Percentiles rank a stretch among this genome's conserved stretches.
These are phyloP conservation scores for Prunus dulcis DNA, from an alignment of 306 rosid genomes.

Conservation along the genomic window DNA sequence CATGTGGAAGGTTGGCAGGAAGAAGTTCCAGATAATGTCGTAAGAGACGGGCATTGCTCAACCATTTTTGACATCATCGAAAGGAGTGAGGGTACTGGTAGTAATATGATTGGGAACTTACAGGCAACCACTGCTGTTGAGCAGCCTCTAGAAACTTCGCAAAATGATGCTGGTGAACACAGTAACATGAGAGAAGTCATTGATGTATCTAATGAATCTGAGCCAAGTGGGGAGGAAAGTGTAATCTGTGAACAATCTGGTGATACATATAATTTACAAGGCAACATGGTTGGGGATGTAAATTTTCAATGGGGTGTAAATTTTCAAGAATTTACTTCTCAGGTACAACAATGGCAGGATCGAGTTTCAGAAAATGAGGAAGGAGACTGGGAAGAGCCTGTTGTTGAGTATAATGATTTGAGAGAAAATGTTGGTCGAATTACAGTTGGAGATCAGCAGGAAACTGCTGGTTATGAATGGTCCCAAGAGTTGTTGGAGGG, in stretches of 20 bases:
- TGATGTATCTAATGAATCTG: constrained; percentile 36
- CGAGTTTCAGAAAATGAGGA: constrained; percentile 44
- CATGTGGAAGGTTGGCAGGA: constrained; percentile 37
- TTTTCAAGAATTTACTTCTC: constrained; percentile 42
- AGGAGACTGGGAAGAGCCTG: constrained; percentile 45
- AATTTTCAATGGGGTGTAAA: constrained; percentile 31
- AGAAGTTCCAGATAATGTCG: constrained; percentile 35
- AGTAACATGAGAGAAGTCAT: constrained; percentile 32
- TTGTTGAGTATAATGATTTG: constrained; percentile 41
- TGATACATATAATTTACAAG: constrained; percentile 26
- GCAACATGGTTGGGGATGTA: constrained; percentile 27
- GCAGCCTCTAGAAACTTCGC: constrained; percentile 36
- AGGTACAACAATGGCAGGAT: constrained; percentile 49
- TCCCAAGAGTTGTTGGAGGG: constrained; percentile 51
- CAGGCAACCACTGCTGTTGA: constrained; percentile 29
- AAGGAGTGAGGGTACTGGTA: constrained; percentile 34
- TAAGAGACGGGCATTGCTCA: constrained; percentile 27
- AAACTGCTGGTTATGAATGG: constrained; percentile 52
- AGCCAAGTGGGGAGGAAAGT: constrained; percentile 34
- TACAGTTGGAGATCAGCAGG: constrained; percentile 47
- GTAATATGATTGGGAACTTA: constrained; percentile 31
- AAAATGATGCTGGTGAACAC: constrained; percentile 33
- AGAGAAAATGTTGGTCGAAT: constrained; percentile 35
- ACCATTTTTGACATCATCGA: constrained; percentile 17
- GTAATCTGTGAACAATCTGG: constrained; percentile 30